Evolutionary conservation across 257 asterid genomes (phyloP).

Genomic region (Solanum pinnatisectum): DNA sequence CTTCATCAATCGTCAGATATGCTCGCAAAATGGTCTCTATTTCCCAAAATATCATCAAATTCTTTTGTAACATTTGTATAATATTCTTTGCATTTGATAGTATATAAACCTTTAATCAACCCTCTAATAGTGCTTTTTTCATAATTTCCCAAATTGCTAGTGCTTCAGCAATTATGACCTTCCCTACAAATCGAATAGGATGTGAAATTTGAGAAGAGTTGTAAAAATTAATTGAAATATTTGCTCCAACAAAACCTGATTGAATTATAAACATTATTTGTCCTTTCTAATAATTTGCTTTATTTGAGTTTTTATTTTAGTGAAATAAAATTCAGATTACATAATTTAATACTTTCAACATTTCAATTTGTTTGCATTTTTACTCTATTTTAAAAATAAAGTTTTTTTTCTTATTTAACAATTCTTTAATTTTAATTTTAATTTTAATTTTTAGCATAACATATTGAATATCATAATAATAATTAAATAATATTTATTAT

Average conservation of each 20-base stretch:
- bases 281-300: neutral
- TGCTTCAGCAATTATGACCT: too few relatives aligned
- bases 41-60: too few relatives aligned
- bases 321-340: neutral
- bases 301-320: neutral
- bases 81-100: too few relatives aligned
- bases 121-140: too few relatives aligned
- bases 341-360: neutral
- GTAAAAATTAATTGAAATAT: neutral
- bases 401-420: rapidly evolving
- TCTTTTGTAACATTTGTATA: too few relatives aligned
- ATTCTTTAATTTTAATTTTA: too few relatives aligned
- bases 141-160: too few relatives aligned
- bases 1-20: too few relatives aligned
- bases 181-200: too few relatives aligned
- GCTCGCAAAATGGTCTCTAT: too few relatives aligned
- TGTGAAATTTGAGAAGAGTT: neutral
- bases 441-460: neutral
- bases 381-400: neutral
- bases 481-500: neutral
- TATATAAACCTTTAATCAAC: too few relatives aligned
- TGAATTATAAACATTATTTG: neutral
- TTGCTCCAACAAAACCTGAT: neutral
- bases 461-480: neutral
- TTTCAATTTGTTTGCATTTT: neutral